phyloP scores from a whole-genome alignment of 2,329 filamentous ascomycete species.

The Fusarium phyllophilum region DNA sequence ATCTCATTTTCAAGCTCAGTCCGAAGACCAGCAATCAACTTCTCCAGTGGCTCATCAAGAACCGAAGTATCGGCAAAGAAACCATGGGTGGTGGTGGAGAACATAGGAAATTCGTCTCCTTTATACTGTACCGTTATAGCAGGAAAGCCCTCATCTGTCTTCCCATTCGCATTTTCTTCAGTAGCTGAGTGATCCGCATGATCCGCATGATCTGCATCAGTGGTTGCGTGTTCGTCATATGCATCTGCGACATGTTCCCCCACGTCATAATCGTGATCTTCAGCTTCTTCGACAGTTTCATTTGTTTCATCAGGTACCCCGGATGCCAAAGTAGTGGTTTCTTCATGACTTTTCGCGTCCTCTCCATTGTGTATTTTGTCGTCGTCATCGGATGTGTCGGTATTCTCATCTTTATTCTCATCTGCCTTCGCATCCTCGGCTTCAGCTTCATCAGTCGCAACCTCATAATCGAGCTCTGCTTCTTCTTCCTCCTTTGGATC shows the following conservation, averaged over 20 bases:
- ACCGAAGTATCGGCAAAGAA: constrained; percentile 58
- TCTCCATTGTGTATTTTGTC: constrained; percentile 3
- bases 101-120: constrained; percentile 56
- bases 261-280: constrained; percentile 6
- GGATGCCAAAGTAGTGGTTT: background rate
- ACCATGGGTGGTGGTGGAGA: constrained; percentile 49
- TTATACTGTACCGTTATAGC: constrained; percentile 56
- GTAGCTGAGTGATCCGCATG: constrained; percentile 3
- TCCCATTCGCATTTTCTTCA: constrained; percentile 17
- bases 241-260: constrained; percentile 11
- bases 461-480: background rate
- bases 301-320: background rate
- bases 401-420: constrained; percentile 5
- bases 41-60: constrained; percentile 56
- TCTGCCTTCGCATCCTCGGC: constrained; percentile 5
- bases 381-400: constrained; percentile 27
- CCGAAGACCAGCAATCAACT: constrained; percentile 57
- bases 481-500: constrained; percentile 2
- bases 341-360: constrained; percentile 3
- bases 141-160: constrained; percentile 42
- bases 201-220: constrained; percentile 3
- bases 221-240: constrained; percentile 20
- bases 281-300: constrained; percentile 1
- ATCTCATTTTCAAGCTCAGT: constrained; percentile 59
- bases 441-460: constrained; percentile 1